Conservation (phyloP, 2,329 filamentous ascomycete genomes). For the Sporothrix euskadiensis region DNA sequence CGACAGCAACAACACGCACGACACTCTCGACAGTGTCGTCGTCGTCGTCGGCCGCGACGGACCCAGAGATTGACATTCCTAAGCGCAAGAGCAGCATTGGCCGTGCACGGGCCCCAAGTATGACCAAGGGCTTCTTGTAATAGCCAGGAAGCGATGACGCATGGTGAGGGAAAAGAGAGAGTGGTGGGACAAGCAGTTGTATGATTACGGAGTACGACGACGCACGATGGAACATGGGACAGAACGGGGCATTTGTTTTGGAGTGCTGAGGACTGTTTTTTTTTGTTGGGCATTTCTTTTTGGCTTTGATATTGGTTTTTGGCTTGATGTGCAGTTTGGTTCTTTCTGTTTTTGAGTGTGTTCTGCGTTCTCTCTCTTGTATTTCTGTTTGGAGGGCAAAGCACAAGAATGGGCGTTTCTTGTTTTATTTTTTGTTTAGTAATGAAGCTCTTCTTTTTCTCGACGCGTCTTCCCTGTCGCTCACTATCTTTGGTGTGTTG, state of each 20-base stretch:
- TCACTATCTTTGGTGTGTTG: neutral
- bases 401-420: conserved; percentile 16
- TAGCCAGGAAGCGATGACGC: neutral
- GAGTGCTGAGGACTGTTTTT: neutral
- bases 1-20: conserved; percentile 34
- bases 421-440: conserved; percentile 21
- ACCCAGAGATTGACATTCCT: conserved; percentile 50
- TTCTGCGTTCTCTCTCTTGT: neutral
- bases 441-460: conserved; percentile 9
- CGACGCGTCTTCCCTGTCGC: neutral
- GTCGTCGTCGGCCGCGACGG: conserved; percentile 32
- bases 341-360: neutral
- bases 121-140: conserved; percentile 77
- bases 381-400: conserved; percentile 13
- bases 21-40: conserved; percentile 38
- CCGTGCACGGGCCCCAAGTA: conserved; percentile 61
- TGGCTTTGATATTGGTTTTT: neutral
- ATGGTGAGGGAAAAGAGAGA: neutral
- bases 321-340: conserved; percentile 9
- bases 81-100: conserved; percentile 66
- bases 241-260: conserved; percentile 8
- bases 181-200: neutral
- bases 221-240: neutral
- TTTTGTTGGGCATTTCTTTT: conserved; percentile 2
- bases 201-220: conserved; percentile 7